A percentile compares a stretch with the other conserved stretches of the same genome.
Conservation (phyloP, 331 rosid genomes). For the Rosa hybrid region DNA sequence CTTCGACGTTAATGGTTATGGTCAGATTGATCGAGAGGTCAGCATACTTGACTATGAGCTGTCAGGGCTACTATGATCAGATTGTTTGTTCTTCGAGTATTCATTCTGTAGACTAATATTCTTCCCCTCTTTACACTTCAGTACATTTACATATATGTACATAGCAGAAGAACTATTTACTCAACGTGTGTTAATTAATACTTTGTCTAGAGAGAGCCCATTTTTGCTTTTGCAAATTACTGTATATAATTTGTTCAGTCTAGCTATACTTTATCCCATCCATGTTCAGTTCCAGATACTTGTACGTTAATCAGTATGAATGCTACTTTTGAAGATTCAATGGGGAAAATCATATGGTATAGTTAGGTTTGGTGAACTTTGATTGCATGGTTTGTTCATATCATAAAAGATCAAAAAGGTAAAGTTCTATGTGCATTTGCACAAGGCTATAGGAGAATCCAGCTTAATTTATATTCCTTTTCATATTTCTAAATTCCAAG, state of each 20-base stretch:
- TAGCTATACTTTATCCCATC: not conserved
- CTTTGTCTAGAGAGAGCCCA: constrained; percentile 3
- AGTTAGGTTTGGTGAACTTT: not conserved
- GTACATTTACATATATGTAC: not conserved
- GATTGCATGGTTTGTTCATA: too few species aligned
- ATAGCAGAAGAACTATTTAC: not conserved
- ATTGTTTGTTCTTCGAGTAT: not conserved
- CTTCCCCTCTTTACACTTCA: not conserved
- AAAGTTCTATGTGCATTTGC: too few species aligned
- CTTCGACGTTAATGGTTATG: constrained; percentile 19
- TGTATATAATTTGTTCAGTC: not conserved
- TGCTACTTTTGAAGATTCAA: not conserved
- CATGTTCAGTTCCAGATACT: not conserved
- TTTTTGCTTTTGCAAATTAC: constrained; percentile 12
- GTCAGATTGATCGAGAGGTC: constrained; percentile 41
- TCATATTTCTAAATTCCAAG: too few species aligned
- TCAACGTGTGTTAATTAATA: not conserved
- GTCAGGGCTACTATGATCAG: constrained; percentile 41
- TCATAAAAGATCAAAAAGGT: too few species aligned
- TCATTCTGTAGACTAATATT: not conserved
- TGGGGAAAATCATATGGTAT: not conserved
- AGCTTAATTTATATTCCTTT: too few species aligned
- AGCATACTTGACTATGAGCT: constrained; percentile 63
- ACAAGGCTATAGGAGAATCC: too few species aligned
- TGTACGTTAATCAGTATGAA: not conserved